Base-by-base conservation (phyloP, 2,329 filamentous ascomycete species). In the Curvularia lunata region DNA sequence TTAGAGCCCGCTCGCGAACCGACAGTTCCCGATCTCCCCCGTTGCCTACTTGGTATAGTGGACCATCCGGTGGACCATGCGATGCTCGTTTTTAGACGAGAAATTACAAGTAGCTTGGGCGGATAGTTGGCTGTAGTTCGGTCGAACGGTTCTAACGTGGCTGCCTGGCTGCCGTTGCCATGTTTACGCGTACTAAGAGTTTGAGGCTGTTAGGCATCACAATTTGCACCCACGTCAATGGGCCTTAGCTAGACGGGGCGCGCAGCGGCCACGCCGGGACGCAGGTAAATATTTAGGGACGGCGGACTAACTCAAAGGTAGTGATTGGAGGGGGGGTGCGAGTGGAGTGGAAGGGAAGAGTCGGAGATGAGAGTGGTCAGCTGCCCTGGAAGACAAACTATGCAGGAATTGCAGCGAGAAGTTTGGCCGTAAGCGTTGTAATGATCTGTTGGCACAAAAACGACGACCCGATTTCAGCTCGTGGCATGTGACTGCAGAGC, bases 131-230 rank as follows among this genome's bases (percentile, higher is more conserved):
- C 23, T 28, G 41, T 45, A 28, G 54, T 27, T n/a, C 4, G 13
- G 34, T 28, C 54, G 19, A 40, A 47, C n/a, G 50, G 54, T 63
- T 61, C 57, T 50, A 56, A 61, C 43, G 52, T 53, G 34, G 56
- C 47, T 64, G 62, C 52, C 55, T 63, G 47, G 45, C 51, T 63
- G 49, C 49, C 54, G 52, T 53, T 41, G 27, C 28, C 41, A 49
- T 41, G 38, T 51, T 21, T 30, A 21, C 25, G 8, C n/a, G 18
- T 4, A 41, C 45, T 42, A 55, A 62, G 45, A 56, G 54, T 45
- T 62, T 51, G 58, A 67, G 69, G 64, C 62, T 64, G 47, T 55
- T 59, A 75, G 72, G 72, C 72, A 75, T 56, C 68, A 67, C 53
- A 59, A 70, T 75, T 75, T 47, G 55, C 60, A 49, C 23, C 13